Percentiles rank a stretch among this genome's conserved stretches.
phyloP scores from a whole-genome alignment of 176 grass and related monocot species.

The Cenchrus americanus region DNA sequence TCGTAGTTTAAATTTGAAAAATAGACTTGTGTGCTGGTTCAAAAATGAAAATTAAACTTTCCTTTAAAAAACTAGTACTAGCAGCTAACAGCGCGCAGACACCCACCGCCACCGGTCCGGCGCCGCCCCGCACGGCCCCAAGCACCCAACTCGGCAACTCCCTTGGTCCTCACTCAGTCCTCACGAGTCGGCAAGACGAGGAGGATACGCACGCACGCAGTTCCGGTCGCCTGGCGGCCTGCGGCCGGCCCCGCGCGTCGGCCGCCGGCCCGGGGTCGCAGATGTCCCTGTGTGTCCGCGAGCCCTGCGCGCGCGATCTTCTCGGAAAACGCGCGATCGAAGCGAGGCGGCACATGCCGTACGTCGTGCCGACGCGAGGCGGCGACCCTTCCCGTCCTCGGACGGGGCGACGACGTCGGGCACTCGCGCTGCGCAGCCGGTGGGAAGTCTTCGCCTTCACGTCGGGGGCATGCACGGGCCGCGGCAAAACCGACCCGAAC shows the following conservation, averaged over 20 bases:
- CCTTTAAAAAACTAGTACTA: too few species aligned
- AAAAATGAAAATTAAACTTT: too few species aligned
- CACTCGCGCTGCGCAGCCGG: neutral
- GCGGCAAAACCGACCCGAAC: neutral
- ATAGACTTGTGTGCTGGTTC: too few species aligned
- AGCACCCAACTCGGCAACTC: neutral
- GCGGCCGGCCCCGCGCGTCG: neutral
- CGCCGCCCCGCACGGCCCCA: neutral
- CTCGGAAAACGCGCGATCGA: conserved; percentile 3
- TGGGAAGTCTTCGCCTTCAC: neutral
- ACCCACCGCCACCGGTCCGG: neutral
- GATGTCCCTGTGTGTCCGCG: neutral
- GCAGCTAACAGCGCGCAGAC: neutral
- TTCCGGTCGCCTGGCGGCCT: neutral
- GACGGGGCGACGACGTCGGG: neutral
- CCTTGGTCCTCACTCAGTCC: conserved; percentile 25
- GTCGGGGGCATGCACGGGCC: neutral
- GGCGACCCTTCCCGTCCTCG: conserved; percentile 26
- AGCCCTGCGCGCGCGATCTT: conserved; percentile 12
- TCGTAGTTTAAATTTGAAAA: too few species aligned
- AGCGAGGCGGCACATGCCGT: neutral
- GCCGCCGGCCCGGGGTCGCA: conserved; percentile 6
- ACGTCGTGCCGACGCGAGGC: neutral
- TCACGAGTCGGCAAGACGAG: neutral
- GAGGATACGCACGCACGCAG: conserved; percentile 18